Conservation (phyloP, 306 rosid species). For the Myrica gale region DNA sequence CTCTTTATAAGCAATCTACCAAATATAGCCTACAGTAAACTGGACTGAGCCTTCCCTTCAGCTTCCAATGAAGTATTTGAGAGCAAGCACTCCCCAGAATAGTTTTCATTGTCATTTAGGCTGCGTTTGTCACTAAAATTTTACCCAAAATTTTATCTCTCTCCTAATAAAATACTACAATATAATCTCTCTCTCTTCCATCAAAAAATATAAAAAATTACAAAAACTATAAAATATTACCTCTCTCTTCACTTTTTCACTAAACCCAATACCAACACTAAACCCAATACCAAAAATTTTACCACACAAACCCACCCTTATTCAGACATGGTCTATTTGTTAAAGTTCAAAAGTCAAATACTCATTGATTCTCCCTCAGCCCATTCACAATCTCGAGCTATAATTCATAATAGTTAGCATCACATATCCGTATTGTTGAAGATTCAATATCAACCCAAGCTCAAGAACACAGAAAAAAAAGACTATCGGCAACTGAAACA, state of each 20-base stretch:
- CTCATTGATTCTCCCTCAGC: no score
- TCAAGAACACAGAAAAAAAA: neutral
- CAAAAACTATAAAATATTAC: no score
- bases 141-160: no score
- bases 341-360: neutral
- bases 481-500: neutral
- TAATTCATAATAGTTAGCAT: conserved; percentile 13
- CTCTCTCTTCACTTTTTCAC: no score
- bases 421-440: conserved; percentile 8
- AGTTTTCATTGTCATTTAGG: neutral
- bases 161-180: no score
- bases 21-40: neutral
- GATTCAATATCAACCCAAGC: conserved; percentile 7
- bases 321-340: neutral
- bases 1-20: neutral
- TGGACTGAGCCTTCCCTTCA: neutral
- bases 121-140: no score
- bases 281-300: no score
- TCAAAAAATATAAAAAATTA: no score
- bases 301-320: no score
- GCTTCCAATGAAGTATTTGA: neutral
- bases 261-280: no score
- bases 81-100: neutral
- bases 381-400: no score
- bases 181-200: no score